Percentiles rank a stretch among this genome's conserved stretches.
phyloP scores from a whole-genome alignment of 371 early-diverging fungal genomes.

The Gilbertella persicaria region DNA sequence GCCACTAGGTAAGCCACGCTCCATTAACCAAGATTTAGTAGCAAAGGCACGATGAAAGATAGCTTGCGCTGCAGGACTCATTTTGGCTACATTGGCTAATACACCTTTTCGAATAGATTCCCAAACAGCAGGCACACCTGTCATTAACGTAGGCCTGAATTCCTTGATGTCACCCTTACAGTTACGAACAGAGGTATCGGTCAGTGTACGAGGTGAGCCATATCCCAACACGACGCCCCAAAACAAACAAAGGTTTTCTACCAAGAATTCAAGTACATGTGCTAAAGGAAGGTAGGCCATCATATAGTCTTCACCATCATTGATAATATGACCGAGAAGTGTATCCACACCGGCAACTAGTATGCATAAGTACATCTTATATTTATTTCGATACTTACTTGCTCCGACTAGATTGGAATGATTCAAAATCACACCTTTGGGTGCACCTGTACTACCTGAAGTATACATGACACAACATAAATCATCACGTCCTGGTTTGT shows the following conservation, averaged over 20 bases:
- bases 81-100: conserved; percentile 51
- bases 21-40: conserved; percentile 61
- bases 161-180: conserved; percentile 76
- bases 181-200: conserved; percentile 70
- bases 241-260: conserved; percentile 54
- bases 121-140: conserved; percentile 83
- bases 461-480: conserved; percentile 82
- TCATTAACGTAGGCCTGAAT: conserved; percentile 77
- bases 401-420: conserved; percentile 64
- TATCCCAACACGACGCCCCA: conserved; percentile 71
- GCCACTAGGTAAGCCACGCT: conserved; percentile 54
- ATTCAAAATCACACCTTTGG: conserved; percentile 62
- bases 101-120: conserved; percentile 71
- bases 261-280: conserved; percentile 75
- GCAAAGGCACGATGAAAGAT: conserved; percentile 67
- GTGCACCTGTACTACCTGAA: conserved; percentile 71
- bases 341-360: conserved; percentile 75
- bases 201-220: conserved; percentile 70
- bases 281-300: conserved; percentile 85
- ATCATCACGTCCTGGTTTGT: conserved; percentile 60
- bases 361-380: conserved; percentile 17
- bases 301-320: conserved; percentile 60
- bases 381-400: conserved; percentile 21
- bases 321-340: conserved; percentile 70
- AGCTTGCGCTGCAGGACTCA: conserved; percentile 42